Conservation (phyloP, 1,139 yeast species). For the Yarrowia galli region DNA sequence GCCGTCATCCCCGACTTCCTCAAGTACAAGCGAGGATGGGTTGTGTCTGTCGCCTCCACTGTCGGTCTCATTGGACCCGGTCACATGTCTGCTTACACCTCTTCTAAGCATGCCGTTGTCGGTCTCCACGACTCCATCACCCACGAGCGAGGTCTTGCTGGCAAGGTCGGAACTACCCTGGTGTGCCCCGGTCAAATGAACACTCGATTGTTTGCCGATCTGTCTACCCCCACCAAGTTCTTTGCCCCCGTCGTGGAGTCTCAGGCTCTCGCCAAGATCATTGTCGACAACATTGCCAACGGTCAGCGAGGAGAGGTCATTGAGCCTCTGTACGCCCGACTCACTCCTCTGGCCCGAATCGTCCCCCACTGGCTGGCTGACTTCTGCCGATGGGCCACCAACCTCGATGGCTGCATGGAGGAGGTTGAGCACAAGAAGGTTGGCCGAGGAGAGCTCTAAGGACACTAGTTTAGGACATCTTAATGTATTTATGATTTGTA, state of each 20-base stretch:
- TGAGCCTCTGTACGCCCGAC: slow-evolving; percentile 73
- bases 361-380: slow-evolving; percentile 35
- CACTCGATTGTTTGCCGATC: slow-evolving; percentile 72
- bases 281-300: slow-evolving; percentile 61
- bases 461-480: slow-evolving; percentile 1
- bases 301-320: slow-evolving; percentile 74
- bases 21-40: slow-evolving; percentile 53
- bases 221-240: slow-evolving; percentile 69
- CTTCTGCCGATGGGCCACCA: slow-evolving; percentile 37
- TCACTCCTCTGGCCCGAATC: slow-evolving; percentile 58
- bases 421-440: slow-evolving; percentile 39
- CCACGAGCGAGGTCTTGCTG: slow-evolving; percentile 59
- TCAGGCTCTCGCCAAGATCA: slow-evolving; percentile 61
- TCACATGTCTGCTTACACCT: slow-evolving; percentile 67
- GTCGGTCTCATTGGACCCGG: slow-evolving; percentile 75
- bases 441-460: slow-evolving; percentile 33
- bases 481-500: slow-evolving; percentile 33
- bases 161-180: slow-evolving; percentile 64
- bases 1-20: slow-evolving; percentile 52
- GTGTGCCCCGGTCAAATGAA: slow-evolving; percentile 84
- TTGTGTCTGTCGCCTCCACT: slow-evolving; percentile 66
- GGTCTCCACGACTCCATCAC: slow-evolving; percentile 81
- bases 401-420: slow-evolving; percentile 38
- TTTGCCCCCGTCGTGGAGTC: slow-evolving; percentile 83
- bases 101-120: slow-evolving; percentile 81